phyloP scores from a whole-genome alignment of 495 filamentous ascomycete genomes.

The Talaromyces borbonicus region DNA sequence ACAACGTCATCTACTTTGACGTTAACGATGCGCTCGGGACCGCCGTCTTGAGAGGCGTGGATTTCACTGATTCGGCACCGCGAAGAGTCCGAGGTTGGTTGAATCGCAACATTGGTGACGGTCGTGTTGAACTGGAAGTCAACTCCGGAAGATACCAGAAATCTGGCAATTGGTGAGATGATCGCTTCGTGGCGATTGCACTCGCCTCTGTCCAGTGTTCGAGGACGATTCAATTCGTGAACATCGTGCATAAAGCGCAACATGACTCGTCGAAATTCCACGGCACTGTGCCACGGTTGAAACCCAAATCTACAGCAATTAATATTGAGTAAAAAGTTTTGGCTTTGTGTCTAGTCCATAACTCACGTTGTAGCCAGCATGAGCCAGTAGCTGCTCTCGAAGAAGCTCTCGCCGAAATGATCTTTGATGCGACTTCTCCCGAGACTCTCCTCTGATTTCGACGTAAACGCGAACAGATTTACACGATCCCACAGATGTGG shows the following conservation, averaged over 20 bases:
- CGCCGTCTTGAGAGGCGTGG: slow-evolving; percentile 6
- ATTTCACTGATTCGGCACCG: no score
- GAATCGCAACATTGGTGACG: slow-evolving; percentile 20
- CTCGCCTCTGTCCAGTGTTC: slow-evolving; percentile 19
- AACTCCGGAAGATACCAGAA: slow-evolving; percentile 29
- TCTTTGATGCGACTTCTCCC: slow-evolving; percentile 26
- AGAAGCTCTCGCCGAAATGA: slow-evolving; percentile 26
- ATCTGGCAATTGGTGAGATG: slow-evolving; percentile 25
- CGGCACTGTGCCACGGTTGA: slow-evolving; percentile 31
- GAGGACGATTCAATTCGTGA: slow-evolving; percentile 17
- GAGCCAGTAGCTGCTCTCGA: slow-evolving; percentile 31
- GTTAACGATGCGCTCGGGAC: slow-evolving; percentile 9
- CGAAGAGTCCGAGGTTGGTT: slow-evolving; percentile 8
- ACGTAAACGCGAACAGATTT: slow-evolving; percentile 21
- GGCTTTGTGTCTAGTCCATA: not conserved
- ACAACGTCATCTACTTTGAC: slow-evolving; percentile 22
- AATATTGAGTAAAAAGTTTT: not conserved
- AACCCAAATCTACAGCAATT: slow-evolving; percentile 23
- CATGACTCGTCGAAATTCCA: slow-evolving; percentile 23
- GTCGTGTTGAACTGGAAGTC: slow-evolving; percentile 31
- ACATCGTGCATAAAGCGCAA: slow-evolving; percentile 18
- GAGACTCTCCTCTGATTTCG: slow-evolving; percentile 22
- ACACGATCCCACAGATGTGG: no score
- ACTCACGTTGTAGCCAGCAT: slow-evolving; percentile 25
- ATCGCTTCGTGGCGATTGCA: slow-evolving; percentile 34